Percentiles rank a stretch among this genome's conserved stretches.
Evolutionary conservation across 495 filamentous ascomycete species (phyloP).

Genomic region (Oidiodendron maius): DNA sequence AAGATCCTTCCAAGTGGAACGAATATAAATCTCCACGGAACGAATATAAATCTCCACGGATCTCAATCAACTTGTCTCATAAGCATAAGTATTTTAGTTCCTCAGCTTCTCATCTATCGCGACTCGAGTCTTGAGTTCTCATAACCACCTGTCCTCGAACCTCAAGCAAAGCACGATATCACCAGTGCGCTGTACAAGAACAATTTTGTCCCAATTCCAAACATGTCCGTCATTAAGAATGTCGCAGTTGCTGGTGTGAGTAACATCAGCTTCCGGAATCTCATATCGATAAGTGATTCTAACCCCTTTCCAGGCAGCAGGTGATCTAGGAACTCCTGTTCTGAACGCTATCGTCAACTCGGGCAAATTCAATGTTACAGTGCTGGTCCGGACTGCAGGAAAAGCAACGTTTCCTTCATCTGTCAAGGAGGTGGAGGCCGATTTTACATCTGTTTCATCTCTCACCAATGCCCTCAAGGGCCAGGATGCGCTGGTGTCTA

Average conservation of each 20-base stretch:
- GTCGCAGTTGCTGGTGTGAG: conserved; percentile 46
- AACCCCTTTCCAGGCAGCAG: conserved; percentile 20
- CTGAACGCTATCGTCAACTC: conserved; percentile 46
- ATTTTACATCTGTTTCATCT: conserved; percentile 47
- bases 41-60: too few relatives aligned
- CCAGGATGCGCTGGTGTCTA: conserved; percentile 55
- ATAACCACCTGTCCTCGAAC: too few relatives aligned
- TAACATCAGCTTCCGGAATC: background rate
- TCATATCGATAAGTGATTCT: background rate
- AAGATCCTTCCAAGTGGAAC: too few relatives aligned
- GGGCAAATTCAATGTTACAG: conserved; percentile 50
- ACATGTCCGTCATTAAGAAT: conserved; percentile 43
- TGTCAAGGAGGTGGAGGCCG: conserved; percentile 38
- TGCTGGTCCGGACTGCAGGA: conserved; percentile 43
- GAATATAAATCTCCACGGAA: too few relatives aligned
- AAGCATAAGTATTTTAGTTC: too few relatives aligned
- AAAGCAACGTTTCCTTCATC: conserved; percentile 29
- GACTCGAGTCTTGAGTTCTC: too few relatives aligned
- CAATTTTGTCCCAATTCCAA: background rate
- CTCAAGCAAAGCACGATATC: background rate
- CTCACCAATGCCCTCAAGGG: conserved; percentile 41
- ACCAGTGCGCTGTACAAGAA: background rate
- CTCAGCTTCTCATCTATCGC: too few relatives aligned
- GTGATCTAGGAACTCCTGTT: conserved; percentile 53
- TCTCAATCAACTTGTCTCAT: too few relatives aligned